A percentile compares a stretch with the other conserved stretches of the same genome.
These are phyloP conservation scores for Themeda triandra DNA, from an alignment of 176 grass and related monocot genomes.

Conservation along the genomic window DNA sequence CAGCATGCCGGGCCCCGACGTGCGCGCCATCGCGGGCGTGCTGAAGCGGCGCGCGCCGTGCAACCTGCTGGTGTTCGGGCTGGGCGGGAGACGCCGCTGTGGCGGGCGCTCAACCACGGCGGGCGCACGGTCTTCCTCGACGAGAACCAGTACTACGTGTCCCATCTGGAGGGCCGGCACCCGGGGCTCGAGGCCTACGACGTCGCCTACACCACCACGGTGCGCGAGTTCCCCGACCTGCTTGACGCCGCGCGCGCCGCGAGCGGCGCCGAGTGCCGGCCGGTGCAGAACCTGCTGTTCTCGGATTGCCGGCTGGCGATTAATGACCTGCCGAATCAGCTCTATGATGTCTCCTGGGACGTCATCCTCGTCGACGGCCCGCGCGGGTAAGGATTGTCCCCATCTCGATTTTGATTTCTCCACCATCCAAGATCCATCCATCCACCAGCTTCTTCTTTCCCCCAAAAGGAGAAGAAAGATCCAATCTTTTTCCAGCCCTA, in stretches of 20 bases:
- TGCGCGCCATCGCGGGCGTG: conserved; percentile 68
- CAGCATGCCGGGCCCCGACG: conserved; percentile 66
- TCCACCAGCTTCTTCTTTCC: not conserved
- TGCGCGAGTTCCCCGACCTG: conserved; percentile 73
- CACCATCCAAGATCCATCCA: too few species aligned
- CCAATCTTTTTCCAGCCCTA: not conserved
- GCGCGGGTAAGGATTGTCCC: conserved; percentile 35
- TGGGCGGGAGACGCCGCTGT: conserved; percentile 86
- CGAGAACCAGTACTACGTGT: conserved; percentile 99
- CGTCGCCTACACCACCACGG: conserved; percentile 79
- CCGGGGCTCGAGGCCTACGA: conserved; percentile 92
- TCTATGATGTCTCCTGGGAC: conserved; percentile 90
- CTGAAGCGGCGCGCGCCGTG: conserved; percentile 57
- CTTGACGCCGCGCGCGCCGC: conserved; percentile 50
- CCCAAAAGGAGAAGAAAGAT: not conserved
- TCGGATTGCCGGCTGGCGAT: conserved; percentile 92
- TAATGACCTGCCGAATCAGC: conserved; percentile 90
- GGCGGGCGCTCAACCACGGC: conserved; percentile 90
- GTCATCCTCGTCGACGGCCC: conserved; percentile 95
- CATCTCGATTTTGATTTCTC: not conserved
- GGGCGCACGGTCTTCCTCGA: conserved; percentile 90
- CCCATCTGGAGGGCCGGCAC: conserved; percentile 69
- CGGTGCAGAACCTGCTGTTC: conserved; percentile 93
- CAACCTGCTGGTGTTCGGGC: conserved; percentile 88
- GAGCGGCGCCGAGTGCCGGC: conserved; percentile 48